phyloP scores from a whole-genome alignment of 257 asterid species.

The Solanum rostratum region DNA sequence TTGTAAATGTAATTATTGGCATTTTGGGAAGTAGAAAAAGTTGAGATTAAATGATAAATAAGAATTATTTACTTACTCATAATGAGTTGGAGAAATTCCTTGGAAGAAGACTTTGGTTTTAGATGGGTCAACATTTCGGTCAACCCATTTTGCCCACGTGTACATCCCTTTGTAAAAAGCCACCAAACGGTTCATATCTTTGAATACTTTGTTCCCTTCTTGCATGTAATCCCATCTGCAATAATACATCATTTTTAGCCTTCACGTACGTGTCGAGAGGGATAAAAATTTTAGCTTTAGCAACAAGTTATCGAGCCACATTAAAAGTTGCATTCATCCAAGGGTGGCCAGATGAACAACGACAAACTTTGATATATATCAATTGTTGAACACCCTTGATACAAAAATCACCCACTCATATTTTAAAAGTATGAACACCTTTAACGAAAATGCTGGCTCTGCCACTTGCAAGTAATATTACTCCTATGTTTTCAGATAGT shows the following conservation, averaged over 20 bases:
- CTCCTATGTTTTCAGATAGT: no score
- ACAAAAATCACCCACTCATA: no score
- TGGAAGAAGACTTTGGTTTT: slow-evolving; percentile 84
- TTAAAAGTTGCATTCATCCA: no score
- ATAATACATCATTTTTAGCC: background rate
- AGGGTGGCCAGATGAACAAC: no score
- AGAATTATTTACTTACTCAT: slow-evolving; percentile 32
- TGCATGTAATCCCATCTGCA: slow-evolving; percentile 76
- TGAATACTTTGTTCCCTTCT: slow-evolving; percentile 47
- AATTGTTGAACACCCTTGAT: no score
- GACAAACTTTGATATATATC: no score
- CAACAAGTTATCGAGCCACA: no score
- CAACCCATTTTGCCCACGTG: slow-evolving; percentile 89
- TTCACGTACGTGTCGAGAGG: no score
- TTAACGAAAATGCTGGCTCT: no score
- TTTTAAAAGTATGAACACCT: no score
- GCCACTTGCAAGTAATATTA: no score
- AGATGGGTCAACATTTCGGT: slow-evolving; percentile 52
- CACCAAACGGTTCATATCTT: slow-evolving; percentile 77
- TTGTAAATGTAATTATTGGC: background rate
- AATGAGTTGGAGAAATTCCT: slow-evolving; percentile 87
- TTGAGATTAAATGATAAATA: background rate
- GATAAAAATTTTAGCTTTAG: no score
- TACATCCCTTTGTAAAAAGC: slow-evolving; percentile 81
- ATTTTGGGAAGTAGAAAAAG: background rate